Evolutionary conservation across 2,329 filamentous ascomycete species (phyloP), one percentile per base, ranked within the genome.

Genomic region (Neonectria magnoliae): DNA sequence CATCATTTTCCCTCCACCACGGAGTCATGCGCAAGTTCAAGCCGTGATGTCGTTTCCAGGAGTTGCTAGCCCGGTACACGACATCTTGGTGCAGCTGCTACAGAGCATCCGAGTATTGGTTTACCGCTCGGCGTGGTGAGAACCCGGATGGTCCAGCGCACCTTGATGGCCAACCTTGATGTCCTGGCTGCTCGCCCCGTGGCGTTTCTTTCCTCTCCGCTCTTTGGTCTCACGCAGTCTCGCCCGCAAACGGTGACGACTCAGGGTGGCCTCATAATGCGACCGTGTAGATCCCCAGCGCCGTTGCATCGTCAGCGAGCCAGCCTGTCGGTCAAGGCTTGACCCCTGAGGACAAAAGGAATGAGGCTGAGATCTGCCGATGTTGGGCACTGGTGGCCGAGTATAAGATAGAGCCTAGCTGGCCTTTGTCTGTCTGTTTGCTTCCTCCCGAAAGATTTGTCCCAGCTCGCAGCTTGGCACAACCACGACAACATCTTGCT

Each of bases 111-210:
- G 4, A 33, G 61, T 64, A 59, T 29, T 18, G 16, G 18, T 44
- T 33, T 64, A 64, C 1, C 56, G 48, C 50, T 13, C 25, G 22
- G 41, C 18, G 25, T 16, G 22, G 55, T 64, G 69, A 73, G 72
- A 73, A 74, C 71, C 72, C 58, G 66, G 72, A 74, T 74, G 73
- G 70, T 20, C 16, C 38, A 16, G 62, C 44, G 68, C 45, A 72
- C 72, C 72, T 66, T 71, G 72, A 74, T 74, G 72, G 72, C 13
- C 65, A 73, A 74, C 72, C 72, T 56, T 72, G 72, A 73, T 74
- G 72, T 67, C 70, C 70, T 58, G 50, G 14, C 20, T 38, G 25
- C 14, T 14, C 31, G 42, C 22, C 36, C 25, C 25, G n/a, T 50
- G 25, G 47, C 25, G 47, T 22, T 25, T 25, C 25, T 25, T 5